Evolutionary conservation across 306 rosid species (phyloP).

Genomic region (Carpinus viminea): DNA sequence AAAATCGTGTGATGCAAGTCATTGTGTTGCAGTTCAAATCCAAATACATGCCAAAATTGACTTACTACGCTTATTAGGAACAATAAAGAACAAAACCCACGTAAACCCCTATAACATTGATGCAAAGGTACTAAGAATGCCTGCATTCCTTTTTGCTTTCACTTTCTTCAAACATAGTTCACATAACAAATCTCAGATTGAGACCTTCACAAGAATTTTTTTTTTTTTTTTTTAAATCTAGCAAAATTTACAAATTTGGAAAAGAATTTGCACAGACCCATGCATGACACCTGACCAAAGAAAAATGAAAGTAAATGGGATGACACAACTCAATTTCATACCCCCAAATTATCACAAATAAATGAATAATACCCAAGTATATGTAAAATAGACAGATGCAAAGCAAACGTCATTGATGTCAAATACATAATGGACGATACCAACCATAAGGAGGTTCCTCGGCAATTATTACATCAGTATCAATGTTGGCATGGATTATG

Average conservation of each 20-base stretch:
- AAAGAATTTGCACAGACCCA: conserved; percentile 2
- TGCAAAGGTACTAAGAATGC: not conserved
- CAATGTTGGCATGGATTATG: conserved; percentile 98
- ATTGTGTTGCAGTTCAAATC: not conserved
- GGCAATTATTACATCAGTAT: conserved; percentile 94
- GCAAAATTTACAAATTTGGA: not conserved
- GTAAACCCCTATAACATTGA: not conserved
- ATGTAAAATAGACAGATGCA: not conserved
- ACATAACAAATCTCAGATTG: not conserved
- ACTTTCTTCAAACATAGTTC: not conserved
- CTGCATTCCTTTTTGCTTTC: not conserved
- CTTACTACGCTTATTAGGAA: not conserved
- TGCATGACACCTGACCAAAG: not conserved
- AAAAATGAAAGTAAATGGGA: not conserved
- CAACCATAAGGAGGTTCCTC: conserved; percentile 98
- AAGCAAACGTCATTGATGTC: conserved; percentile 13
- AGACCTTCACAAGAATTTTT: conserved; percentile 3
- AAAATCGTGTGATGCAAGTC: not conserved
- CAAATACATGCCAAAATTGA: not conserved
- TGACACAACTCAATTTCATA: not conserved
- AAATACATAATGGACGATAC: conserved; percentile 32
- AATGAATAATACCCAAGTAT: not conserved
- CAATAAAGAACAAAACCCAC: not conserved
- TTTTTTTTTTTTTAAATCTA: too few species aligned
- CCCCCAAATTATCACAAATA: not conserved